Base-by-base conservation (phyloP, 768 basidiomycete genomes). In the Psilocybe cyanescens region DNA sequence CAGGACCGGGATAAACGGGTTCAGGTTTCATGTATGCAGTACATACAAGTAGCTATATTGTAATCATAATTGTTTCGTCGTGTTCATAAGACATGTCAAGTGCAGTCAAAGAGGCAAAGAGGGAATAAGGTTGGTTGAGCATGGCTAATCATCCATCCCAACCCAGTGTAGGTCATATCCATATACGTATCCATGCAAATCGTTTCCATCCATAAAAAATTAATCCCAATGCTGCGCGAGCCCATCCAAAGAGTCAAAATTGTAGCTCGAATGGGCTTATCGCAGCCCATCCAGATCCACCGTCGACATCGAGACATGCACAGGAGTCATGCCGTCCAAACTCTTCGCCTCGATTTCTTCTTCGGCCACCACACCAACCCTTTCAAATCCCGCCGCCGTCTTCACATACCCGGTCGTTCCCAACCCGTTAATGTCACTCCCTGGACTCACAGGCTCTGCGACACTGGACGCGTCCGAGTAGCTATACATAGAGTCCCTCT, bases 391-490 rank as follows among this genome's bases (percentile, higher is more conserved):
- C 50, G 31, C 45, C 46, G 46, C 49, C 35, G 30, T 39, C 33
- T 65, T 68, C 35, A 55, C 44, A 33, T 65, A 68, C n/a, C 62
- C 53, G 3, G 61, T 68, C 9, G 68, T 65, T 7, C 72, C 73
- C 5, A 70, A 62, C 4, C 72, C 73, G 51, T 72, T 71, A 28
- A 74, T 71, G 62, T 80, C 77, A 47, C 74, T 74, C 41, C 74
- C 74, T 19, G 88, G 87, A 63, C 87, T 88, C 30, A 81, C 73
- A n/a, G 87, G 87, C 59, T 86, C 86, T 39, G 79, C 76, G 49
- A 84, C 68, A 19, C 86, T 86, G 46, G 87, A 88, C 28, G 80
- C 75, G 67, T 88, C 87, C 7, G 87, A 88, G 41, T 80, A 72
- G 62, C 83, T 84, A 58, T 78, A 81, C 57, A 82, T 75, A 39